phyloP scores from a whole-genome alignment of 2,329 filamentous ascomycete species.

The Beauveria scarabaeidicola region DNA sequence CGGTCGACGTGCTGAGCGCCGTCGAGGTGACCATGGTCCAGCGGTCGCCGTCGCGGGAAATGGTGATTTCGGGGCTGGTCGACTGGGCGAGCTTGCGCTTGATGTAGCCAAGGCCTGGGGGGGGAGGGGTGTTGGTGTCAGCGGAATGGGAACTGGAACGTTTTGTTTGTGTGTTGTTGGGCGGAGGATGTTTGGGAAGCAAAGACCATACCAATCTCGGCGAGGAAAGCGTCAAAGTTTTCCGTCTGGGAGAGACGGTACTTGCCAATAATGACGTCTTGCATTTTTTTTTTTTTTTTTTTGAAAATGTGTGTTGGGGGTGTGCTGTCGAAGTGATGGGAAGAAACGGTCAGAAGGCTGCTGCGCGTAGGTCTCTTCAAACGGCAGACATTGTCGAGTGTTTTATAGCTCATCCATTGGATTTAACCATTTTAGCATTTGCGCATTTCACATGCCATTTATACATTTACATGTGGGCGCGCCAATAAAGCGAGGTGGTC shows the following conservation, averaged over 20 bases:
- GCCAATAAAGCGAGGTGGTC: background rate
- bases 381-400: background rate
- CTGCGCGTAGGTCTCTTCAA: background rate
- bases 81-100: conserved; percentile 11
- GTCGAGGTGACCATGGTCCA: conserved; percentile 8
- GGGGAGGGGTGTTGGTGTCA: background rate
- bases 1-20: conserved; percentile 6
- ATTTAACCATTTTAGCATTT: background rate
- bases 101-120: conserved; percentile 8
- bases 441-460: conserved; percentile 3
- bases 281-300: background rate
- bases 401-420: conserved; percentile 1
- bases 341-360: background rate
- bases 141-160: no score
- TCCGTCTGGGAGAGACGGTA: conserved; percentile 11
- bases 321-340: background rate
- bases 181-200: background rate
- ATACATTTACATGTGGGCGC: conserved; percentile 6
- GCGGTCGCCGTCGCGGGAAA: conserved; percentile 7
- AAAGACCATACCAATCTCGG: conserved; percentile 2
- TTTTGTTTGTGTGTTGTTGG: no score
- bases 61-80: conserved; percentile 9
- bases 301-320: background rate
- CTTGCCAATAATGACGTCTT: conserved; percentile 9
- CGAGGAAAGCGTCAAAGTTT: conserved; percentile 10